Base-by-base conservation (phyloP, 768 basidiomycete species). In the Coprinopsis sp. region DNA sequence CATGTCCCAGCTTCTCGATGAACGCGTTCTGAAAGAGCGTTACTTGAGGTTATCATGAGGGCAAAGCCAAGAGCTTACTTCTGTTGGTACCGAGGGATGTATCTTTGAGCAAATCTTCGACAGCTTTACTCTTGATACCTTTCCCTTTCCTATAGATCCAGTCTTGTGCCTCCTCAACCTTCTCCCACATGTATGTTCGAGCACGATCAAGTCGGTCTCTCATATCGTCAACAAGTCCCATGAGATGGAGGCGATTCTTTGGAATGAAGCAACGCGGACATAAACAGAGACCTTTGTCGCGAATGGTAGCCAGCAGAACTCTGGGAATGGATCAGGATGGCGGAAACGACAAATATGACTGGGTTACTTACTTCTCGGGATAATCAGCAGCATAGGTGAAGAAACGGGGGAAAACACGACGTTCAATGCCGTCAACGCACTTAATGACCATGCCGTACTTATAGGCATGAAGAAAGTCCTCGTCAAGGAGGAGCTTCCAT, bases 241-340 rank as follows among this genome's bases (percentile, higher is more conserved):
- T 37, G 0, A 41, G 39, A 27, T 60, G 49, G 5, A 74, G 50
- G 0, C 60, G 28, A 1, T 51, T 37, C 43, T 66, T 67, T 2
- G 55, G 27, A 6, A 64, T 49, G 21, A 67, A 52, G 46, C 69
- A 71, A 14, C 66, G 55, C 5, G 68, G 67, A 37, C 70, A 72
- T 0, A 65, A 67, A 37, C 59, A 73, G 0, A 51, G 10, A 1
- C 69, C 75, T 12, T 66, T 61, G 41, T 69, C 64, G 3, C 65
- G 59, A 3, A 76, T 67, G 0, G 56, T 61, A 2, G 64, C 62
- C 13, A 46, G 45, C 16, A 27, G 44, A 22, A 38, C 58, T 33
- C 47, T 49, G 41, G 10, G n/a, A n/a, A 40, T 5, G 14, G 23
- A 25, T 12, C 10, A n/a, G 6, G 27, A 30, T 16, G 23, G n/a